phyloP scores from a whole-genome alignment of 176 grass and related monocot genomes.

The Carex parvula region DNA sequence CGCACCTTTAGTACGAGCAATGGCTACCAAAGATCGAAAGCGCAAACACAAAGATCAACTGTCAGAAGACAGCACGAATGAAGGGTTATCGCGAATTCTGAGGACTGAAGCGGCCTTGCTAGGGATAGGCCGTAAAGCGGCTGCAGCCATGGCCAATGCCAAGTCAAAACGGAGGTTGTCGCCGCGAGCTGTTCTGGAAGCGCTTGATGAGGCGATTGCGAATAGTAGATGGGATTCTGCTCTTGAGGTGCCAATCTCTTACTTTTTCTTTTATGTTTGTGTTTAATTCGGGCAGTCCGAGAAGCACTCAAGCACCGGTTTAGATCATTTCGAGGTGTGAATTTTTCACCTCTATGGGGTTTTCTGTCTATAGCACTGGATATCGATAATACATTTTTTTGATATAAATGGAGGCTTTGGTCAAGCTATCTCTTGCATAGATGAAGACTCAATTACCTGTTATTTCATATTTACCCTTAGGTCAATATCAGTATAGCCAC shows the following conservation, averaged over 20 bases:
- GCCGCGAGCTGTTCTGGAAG: conserved; percentile 76
- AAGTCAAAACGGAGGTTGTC: conserved; percentile 49
- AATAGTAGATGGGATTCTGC: conserved; percentile 57
- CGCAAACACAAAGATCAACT: not conserved
- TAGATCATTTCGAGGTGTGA: not conserved
- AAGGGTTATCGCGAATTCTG: conserved; percentile 55
- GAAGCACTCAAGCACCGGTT: not conserved
- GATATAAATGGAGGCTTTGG: no score
- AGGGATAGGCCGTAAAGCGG: conserved; percentile 54
- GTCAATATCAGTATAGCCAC: no score
- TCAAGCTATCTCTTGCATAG: no score
- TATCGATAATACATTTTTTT: no score
- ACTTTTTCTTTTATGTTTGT: not conserved
- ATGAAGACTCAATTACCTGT: no score
- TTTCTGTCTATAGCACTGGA: no score
- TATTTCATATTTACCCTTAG: no score
- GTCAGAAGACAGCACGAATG: conserved; percentile 19
- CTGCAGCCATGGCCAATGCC: conserved; percentile 7
- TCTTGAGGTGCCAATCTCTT: conserved; percentile 44
- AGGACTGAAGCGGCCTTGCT: conserved; percentile 63
- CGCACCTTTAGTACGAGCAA: not conserved
- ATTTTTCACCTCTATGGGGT: no score
- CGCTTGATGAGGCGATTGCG: conserved; percentile 56
- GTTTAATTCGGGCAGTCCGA: not conserved
- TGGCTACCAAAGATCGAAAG: not conserved